These are phyloP conservation scores for Aotearoamyces nothofagi DNA, from an alignment of 2,329 filamentous ascomycete genomes.

Conservation along the genomic window DNA sequence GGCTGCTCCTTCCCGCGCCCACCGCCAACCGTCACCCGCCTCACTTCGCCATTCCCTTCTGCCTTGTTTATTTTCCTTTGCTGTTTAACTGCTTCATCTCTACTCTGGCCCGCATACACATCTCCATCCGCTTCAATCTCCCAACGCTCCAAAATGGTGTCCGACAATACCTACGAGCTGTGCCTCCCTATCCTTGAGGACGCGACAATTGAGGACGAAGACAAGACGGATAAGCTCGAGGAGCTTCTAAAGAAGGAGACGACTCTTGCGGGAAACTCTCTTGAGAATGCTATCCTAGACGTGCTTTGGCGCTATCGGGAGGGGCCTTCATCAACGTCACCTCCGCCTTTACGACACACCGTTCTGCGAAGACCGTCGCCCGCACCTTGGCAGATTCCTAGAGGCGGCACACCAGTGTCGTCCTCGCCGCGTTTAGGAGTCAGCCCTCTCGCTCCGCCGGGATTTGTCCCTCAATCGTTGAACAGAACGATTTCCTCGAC, in stretches of 20 bases:
- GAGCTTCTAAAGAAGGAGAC: slow-evolving; percentile 71
- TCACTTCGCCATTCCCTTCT: background rate
- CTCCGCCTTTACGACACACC: slow-evolving; percentile 75
- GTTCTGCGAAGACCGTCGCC: slow-evolving; percentile 84
- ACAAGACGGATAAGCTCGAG: slow-evolving; percentile 85
- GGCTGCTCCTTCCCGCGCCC: no score
- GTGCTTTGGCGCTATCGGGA: slow-evolving; percentile 77
- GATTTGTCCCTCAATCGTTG: slow-evolving; percentile 67
- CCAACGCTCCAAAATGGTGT: slow-evolving; percentile 55
- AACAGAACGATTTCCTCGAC: slow-evolving; percentile 62
- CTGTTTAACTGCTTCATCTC: slow-evolving; percentile 2
- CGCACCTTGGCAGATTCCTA: slow-evolving; percentile 73
- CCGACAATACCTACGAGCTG: slow-evolving; percentile 83
- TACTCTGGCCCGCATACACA: no score
- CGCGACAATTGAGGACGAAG: slow-evolving; percentile 72
- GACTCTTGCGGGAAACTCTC: slow-evolving; percentile 53
- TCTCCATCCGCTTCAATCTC: no score
- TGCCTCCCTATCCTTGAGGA: slow-evolving; percentile 83
- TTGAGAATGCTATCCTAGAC: slow-evolving; percentile 85
- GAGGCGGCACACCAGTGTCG: slow-evolving; percentile 61
- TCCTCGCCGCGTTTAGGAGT: slow-evolving; percentile 72
- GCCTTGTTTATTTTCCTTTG: slow-evolving; percentile 3
- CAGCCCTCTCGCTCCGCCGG: slow-evolving; percentile 71
- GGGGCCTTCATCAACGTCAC: slow-evolving; percentile 51
- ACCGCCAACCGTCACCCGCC: no score